Evolutionary conservation across 2,329 filamentous ascomycete genomes (phyloP), one percentile per base, ranked within the genome.

Genomic region (Penicillium sumatraense): DNA sequence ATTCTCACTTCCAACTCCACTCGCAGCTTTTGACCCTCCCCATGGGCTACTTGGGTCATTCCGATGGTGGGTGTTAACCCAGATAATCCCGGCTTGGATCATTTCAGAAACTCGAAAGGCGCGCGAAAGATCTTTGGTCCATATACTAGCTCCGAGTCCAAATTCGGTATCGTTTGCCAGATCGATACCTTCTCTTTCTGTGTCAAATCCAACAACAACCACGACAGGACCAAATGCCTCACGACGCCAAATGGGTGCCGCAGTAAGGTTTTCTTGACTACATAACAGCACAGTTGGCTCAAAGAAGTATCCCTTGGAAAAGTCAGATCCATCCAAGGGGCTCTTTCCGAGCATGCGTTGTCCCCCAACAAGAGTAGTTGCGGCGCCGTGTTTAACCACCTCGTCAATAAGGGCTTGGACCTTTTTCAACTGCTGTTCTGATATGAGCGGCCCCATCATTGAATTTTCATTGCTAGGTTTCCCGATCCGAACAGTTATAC

Each of bases 11-110:
- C 88, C 88, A 0, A 90, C 81, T 1, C 88, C 88, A 60, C 84
- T 87, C 1, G 62, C 59, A 27, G 48, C 82, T 80, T 62, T 86
- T 85, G 26, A 83, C 77, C 1, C 87, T 86, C 23, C 88, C 88
- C 87, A 88, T 88, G 0, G 88, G 86, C 55, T 86, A 87, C 61
- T 86, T 86, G 88, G 87, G 61, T 90, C 88, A 62, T 90, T 90
- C 29, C 87, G 80, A 67, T 90, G 87, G 70, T 90, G 87, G 0
- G 75, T 79, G 58, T 79, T 82, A 14, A 75, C 70, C 76, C 67
- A 80, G 26, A 77, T 73, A 26, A 82, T 81, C 1, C 78, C 79
- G 1, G 80, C 75, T 14, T 82, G 78, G 13, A 83, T 80, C 14
- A 64, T 66, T 3, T 75, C 75, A 0, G 78, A 75, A 0, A 81